Evolutionary conservation across 495 filamentous ascomycete genomes (phyloP).

Genomic region (Amphirosellinia nigrospora): DNA sequence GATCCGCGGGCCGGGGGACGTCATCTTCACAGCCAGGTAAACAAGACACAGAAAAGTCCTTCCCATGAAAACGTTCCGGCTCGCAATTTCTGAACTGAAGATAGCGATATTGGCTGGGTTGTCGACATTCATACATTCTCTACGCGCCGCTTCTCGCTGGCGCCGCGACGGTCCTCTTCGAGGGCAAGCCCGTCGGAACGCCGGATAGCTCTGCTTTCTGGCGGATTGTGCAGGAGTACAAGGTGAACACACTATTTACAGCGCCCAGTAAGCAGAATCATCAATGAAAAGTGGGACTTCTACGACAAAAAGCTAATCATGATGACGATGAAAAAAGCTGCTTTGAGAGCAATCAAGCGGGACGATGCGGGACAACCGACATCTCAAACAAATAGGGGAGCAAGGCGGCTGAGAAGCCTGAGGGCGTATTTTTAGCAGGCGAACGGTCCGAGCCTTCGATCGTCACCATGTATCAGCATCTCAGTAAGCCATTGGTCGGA

Average conservation of each 20-base stretch:
- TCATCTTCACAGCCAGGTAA: constrained; percentile 74
- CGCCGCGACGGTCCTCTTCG: constrained; percentile 85
- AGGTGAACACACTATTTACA: constrained; percentile 82
- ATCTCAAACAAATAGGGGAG: constrained; percentile 65
- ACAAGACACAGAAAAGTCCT: constrained; percentile 4
- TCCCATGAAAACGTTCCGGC: constrained; percentile 14
- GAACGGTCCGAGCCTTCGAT: constrained; percentile 90
- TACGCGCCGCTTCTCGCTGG: constrained; percentile 81
- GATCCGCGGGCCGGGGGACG: constrained; percentile 79
- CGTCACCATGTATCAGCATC: constrained; percentile 75
- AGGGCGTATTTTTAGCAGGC: constrained; percentile 83
- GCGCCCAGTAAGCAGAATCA: constrained; percentile 65
- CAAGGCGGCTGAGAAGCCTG: constrained; percentile 68
- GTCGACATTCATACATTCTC: constrained; percentile 83
- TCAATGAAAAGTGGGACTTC: not conserved
- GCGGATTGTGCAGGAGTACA: constrained; percentile 83
- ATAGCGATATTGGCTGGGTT: constrained; percentile 82
- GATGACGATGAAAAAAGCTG: constrained; percentile 42
- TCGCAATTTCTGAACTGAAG: constrained; percentile 24
- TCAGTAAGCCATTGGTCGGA: too few species aligned
- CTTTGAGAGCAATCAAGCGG: constrained; percentile 82
- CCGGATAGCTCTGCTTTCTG: constrained; percentile 87
- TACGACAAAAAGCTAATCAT: not conserved
- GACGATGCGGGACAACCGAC: constrained; percentile 76
- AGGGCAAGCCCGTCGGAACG: constrained; percentile 91